Evolutionary conservation across 2,329 filamentous ascomycete species (phyloP).

Genomic region (Pyrenochaeta sp.): DNA sequence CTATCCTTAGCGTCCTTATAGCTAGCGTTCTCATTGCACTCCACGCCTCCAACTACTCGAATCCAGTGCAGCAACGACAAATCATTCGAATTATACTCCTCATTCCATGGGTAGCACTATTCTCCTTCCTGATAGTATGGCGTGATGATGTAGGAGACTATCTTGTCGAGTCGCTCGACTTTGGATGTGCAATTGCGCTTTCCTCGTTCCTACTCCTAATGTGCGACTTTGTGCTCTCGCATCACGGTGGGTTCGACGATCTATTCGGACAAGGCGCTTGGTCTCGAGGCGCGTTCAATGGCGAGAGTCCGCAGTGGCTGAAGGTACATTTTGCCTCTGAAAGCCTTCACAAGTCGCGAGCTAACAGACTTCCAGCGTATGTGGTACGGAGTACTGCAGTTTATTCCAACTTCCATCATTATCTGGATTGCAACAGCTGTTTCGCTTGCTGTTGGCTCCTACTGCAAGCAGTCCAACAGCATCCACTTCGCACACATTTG

Average conservation of each 20-base stretch:
- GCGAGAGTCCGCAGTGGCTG: slow-evolving; percentile 32
- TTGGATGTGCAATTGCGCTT: slow-evolving; percentile 41
- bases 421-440: slow-evolving; percentile 38
- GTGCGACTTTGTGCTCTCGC: slow-evolving; percentile 40
- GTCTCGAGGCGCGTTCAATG: slow-evolving; percentile 16
- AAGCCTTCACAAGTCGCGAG: background rate
- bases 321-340: slow-evolving; percentile 23
- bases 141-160: slow-evolving; percentile 28
- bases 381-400: slow-evolving; percentile 45
- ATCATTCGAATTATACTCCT: slow-evolving; percentile 37
- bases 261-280: slow-evolving; percentile 33
- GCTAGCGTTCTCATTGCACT: slow-evolving; percentile 19
- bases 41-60: slow-evolving; percentile 39
- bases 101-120: slow-evolving; percentile 36
- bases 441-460: slow-evolving; percentile 33
- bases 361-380: slow-evolving; percentile 21
- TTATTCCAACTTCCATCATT: slow-evolving; percentile 38
- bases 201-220: slow-evolving; percentile 41
- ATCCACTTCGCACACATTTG: slow-evolving; percentile 42
- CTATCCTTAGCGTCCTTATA: slow-evolving; percentile 24
- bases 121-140: slow-evolving; percentile 35
- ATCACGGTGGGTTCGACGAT: slow-evolving; percentile 37
- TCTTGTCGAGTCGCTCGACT: slow-evolving; percentile 29
- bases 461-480: slow-evolving; percentile 41
- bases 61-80: slow-evolving; percentile 40